A percentile compares a stretch with the other conserved stretches of the same genome.
Evolutionary conservation across 371 early-diverging fungal species (phyloP).

Genomic region (Actinomortierella wolfii): DNA sequence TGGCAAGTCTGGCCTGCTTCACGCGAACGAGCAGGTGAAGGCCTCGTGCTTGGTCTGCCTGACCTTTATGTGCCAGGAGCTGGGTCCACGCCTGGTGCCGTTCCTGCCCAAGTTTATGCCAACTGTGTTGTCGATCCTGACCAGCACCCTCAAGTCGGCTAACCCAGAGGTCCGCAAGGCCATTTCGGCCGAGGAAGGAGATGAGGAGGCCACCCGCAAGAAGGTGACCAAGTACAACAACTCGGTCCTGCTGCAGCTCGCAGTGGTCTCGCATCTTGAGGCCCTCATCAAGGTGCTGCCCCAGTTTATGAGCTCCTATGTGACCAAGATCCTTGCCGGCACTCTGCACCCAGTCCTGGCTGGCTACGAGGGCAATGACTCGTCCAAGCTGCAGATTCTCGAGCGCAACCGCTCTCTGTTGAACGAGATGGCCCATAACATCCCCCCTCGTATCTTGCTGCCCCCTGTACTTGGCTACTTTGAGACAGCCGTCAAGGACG

Average conservation of each 20-base stretch:
- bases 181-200: constrained; percentile 13
- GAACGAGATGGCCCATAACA: constrained; percentile 57
- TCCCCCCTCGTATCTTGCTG: constrained; percentile 74
- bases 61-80: constrained; percentile 72
- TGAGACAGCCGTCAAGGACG: constrained; percentile 59
- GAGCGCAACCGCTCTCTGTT: constrained; percentile 59
- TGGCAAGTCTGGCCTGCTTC: constrained; percentile 57
- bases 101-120: constrained; percentile 88
- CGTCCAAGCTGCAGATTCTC: constrained; percentile 52
- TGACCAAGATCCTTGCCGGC: constrained; percentile 60
- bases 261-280: constrained; percentile 73
- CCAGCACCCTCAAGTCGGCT: constrained; percentile 22
- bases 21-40: constrained; percentile 62
- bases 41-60: constrained; percentile 77
- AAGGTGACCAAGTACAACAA: constrained; percentile 42
- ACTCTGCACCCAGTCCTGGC: constrained; percentile 63
- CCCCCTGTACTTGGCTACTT: constrained; percentile 70
- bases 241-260: constrained; percentile 55
- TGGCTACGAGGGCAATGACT: constrained; percentile 48
- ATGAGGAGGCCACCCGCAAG: constrained; percentile 16
- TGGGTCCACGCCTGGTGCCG: constrained; percentile 85
- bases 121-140: constrained; percentile 48
- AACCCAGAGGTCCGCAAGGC: constrained; percentile 9
- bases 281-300: constrained; percentile 74
- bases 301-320: constrained; percentile 85